Evolutionary conservation across 257 asterid genomes (phyloP).

Genomic region (Nicotiana knightiana): DNA sequence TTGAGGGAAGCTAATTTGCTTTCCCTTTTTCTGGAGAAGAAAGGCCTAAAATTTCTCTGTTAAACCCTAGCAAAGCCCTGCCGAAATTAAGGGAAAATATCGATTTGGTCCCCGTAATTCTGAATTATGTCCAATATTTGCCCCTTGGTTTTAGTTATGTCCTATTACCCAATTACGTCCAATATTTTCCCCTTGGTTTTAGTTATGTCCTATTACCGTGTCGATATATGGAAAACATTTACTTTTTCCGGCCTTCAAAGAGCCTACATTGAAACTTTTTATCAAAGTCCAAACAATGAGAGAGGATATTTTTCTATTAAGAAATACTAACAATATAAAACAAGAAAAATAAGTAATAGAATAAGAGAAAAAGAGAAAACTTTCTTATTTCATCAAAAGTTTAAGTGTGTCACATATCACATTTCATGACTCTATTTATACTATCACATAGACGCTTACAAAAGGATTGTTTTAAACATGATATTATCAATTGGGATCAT

Average conservation of each 20-base stretch:
- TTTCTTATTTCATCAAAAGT: no score
- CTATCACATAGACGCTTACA: no score
- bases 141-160: background rate
- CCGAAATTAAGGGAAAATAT: background rate
- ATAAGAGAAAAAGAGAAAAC: no score
- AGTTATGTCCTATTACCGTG: background rate
- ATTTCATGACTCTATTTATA: no score
- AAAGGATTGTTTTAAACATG: no score
- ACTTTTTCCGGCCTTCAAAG: background rate
- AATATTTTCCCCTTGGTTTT: background rate
- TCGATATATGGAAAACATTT: background rate
- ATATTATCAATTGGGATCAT: no score
- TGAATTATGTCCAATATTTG: background rate
- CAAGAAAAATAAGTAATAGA: no score
- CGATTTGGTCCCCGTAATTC: background rate
- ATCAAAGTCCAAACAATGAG: no score
- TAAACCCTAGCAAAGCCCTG: slow-evolving; percentile 4
- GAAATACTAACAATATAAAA: no score
- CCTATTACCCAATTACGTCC: background rate
- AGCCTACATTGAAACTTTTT: no score
- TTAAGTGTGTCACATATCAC: no score
- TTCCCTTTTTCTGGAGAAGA: background rate
- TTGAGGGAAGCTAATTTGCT: background rate
- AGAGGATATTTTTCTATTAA: no score
- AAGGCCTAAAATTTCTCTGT: background rate